Base-by-base conservation (phyloP, 2,329 filamentous ascomycete genomes). In the Monilinia polystroma region DNA sequence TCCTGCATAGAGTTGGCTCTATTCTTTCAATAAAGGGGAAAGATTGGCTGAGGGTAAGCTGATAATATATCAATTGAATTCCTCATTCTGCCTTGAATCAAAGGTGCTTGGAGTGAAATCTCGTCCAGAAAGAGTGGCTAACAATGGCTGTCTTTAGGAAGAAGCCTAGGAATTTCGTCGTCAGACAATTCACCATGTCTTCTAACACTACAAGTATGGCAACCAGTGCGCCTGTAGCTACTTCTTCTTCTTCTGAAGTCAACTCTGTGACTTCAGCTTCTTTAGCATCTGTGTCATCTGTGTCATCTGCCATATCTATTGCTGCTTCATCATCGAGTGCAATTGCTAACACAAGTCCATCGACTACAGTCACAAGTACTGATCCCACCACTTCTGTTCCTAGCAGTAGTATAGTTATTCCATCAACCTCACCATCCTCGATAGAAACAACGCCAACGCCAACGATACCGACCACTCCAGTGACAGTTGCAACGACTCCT, bases 151-250 rank as follows among this genome's bases (percentile, higher is more conserved):
- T 66, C 29, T 52, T 52, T 59, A 72, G 69, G 67, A 57, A 64
- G 59, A 57, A 64, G 59, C 62, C 69, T 8, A 52, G 59, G 68
- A 66, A 56, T 53, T 64, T 72, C 29, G 63, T 66, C 41, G 68
- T 69, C 57, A 71, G 69, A 54, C 70, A 70, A 53, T 75, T 71
- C 72, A 70, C 68, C 20, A 73, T 74, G 64, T 68, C 70, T 67
- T 64, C 68, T 41, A 76, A 73, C 68, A 71, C 72, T 68, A 72
- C 71, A 67, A 73, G 73, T 70, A 72, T 75, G 63, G 65, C 72
- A 53, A 64, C 72, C 70, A 66, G 58, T 66, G 66, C 52, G 45
- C 56, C 45, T 54, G 53, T 62, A 58, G 41, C 67, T 32, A 63
- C 70, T 54, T 57, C 70, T n/a, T 41, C 67, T 57, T 57, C 67